Base-by-base conservation (phyloP, 2,329 filamentous ascomycete genomes). In the Arthrobotrys entomopaga region DNA sequence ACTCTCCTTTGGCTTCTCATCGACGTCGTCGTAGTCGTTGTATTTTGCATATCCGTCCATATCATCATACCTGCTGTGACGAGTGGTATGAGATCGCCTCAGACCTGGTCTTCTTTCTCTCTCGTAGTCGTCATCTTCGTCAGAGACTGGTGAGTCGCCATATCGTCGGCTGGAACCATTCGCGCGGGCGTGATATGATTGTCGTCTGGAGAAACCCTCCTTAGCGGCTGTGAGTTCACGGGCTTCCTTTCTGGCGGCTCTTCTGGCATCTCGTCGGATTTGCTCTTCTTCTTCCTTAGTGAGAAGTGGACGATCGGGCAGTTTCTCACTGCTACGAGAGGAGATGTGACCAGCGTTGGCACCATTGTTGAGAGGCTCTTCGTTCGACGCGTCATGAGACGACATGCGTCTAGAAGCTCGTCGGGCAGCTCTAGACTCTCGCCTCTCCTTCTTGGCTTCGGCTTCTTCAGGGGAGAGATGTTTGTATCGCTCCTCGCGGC, bases 201-300 rank as follows among this genome's bases (percentile, higher is more conserved):
- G 70, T 16, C 60, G 63, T 40, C 70, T 19, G 19, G 63, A 54
- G 4, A 67, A 19, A 20, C 58, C 40, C 24, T 67, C 70, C 34
- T 66, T 74, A 4, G 63, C 57, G 10, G 70, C 63, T 34, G 50
- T 67, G 6, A 74, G 56, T 42, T 74, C 70, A 22, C 63, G 70
- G 43, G 70, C 70, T 53, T 74, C 70, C 19, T 54, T 67, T 57
- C 63, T 63, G 8, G 70, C 70, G 11, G 58, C 57, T 43, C 46
- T 49, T 19, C 70, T 63, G 13, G 63, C 70, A 40, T 74, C 70
- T 46, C 70, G 57, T 56, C 70, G 38, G 19, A 74, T 74, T 48
- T 74, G 60, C 26, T 74, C 70, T 26, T 74, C 70, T 49, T 74
- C 70, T 52, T 74, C 70, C 20, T 74, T 74, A n/a, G 70, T 74